Evolutionary conservation across 2,329 filamentous ascomycete genomes (phyloP).

Genomic region (Hypoxylon sp.): DNA sequence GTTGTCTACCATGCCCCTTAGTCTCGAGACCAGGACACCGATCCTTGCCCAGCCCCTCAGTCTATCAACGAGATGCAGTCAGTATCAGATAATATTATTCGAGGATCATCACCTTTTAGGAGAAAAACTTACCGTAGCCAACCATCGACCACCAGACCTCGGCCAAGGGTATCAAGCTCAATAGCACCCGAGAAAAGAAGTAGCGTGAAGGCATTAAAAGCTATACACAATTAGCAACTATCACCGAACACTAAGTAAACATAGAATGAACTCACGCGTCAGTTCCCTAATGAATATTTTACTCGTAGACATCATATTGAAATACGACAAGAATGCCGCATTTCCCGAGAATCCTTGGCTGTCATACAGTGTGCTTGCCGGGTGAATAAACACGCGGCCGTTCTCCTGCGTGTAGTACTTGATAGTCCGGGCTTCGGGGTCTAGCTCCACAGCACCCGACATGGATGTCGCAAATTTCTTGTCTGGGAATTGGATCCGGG

Average conservation of each 20-base stretch:
- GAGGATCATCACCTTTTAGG: neutral
- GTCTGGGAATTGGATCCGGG: constrained; percentile 92
- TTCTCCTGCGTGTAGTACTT: constrained; percentile 92
- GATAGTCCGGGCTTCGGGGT: constrained; percentile 92
- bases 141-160: constrained; percentile 90
- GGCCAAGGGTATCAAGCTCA: constrained; percentile 86
- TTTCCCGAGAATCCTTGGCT: constrained; percentile 82
- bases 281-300: constrained; percentile 94
- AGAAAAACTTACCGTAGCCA: constrained; percentile 73
- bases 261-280: constrained; percentile 75
- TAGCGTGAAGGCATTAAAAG: constrained; percentile 90
- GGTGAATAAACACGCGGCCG: constrained; percentile 92
- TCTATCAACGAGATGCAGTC: constrained; percentile 31
- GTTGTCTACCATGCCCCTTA: constrained; percentile 89
- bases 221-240: constrained; percentile 55
- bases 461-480: constrained; percentile 93
- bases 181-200: constrained; percentile 91
- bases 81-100: constrained; percentile 2
- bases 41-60: constrained; percentile 95
- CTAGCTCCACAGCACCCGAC: constrained; percentile 90
- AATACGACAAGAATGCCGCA: constrained; percentile 87
- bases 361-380: constrained; percentile 87
- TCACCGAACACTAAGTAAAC: neutral
- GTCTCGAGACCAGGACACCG: constrained; percentile 85
- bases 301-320: constrained; percentile 89